These are phyloP conservation scores for Erythrobasidium hasegawianum DNA, from an alignment of 1,284 basidiomycete genomes.

Conservation along the genomic window DNA sequence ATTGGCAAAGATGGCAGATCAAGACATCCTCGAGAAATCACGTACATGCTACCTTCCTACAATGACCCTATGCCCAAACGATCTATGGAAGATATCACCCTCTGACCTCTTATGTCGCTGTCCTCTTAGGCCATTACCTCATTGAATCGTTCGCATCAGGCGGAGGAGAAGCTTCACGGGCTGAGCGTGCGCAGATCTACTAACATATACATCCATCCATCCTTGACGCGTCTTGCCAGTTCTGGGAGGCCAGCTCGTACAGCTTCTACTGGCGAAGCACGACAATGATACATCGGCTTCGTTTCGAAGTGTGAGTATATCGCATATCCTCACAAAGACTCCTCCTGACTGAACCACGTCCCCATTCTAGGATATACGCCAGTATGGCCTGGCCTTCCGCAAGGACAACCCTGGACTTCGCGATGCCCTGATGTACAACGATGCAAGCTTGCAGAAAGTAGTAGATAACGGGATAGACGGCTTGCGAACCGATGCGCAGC, in stretches of 20 bases:
- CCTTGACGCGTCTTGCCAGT: constrained; percentile 7
- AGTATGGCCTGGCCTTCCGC: constrained; percentile 24
- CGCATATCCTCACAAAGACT: not conserved
- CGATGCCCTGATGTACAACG: constrained; percentile 32
- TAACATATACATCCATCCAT: not conserved
- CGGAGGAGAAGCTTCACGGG: constrained; percentile 24
- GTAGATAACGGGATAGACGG: constrained; percentile 33
- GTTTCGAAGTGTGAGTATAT: constrained; percentile 15
- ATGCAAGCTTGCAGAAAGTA: constrained; percentile 22
- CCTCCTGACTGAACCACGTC: not conserved
- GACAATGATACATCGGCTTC: constrained; percentile 13
- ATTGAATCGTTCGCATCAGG: constrained; percentile 31
- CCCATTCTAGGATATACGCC: constrained; percentile 18
- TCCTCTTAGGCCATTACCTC: constrained; percentile 23
- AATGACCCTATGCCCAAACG: not conserved
- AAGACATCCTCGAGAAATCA: constrained; percentile 20
- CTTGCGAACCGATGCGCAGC: constrained; percentile 21
- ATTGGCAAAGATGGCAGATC: constrained; percentile 15
- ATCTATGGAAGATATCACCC: no score
- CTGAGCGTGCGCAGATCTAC: constrained; percentile 12
- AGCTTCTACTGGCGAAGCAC: constrained; percentile 26
- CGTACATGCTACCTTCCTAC: not conserved
- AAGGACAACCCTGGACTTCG: constrained; percentile 31
- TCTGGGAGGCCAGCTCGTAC: constrained; percentile 22
- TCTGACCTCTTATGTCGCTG: no score